Conservation (phyloP, 2,329 filamentous ascomycete genomes). For the Chaetomium globosum region DNA sequence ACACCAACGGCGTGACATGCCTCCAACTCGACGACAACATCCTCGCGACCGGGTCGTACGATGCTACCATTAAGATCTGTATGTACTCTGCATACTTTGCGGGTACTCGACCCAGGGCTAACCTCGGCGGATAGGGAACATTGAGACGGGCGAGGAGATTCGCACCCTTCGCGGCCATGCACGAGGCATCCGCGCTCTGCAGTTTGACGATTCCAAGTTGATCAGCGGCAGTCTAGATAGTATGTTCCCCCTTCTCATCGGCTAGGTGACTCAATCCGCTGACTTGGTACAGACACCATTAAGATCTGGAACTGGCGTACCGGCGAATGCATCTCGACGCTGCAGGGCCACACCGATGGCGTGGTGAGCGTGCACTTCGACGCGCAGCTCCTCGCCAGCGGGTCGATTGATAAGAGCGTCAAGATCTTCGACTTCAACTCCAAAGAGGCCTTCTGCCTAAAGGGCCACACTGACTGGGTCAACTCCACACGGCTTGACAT, state of each 20-base stretch:
- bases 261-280: constrained; percentile 15
- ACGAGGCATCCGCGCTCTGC: constrained; percentile 80
- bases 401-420: constrained; percentile 85
- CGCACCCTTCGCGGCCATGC: constrained; percentile 84
- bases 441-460: constrained; percentile 75
- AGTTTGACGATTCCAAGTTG: constrained; percentile 89
- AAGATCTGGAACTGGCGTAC: constrained; percentile 98
- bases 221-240: constrained; percentile 74
- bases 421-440: constrained; percentile 92
- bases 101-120: not conserved
- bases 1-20: constrained; percentile 79
- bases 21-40: constrained; percentile 80
- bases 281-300: constrained; percentile 68
- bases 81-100: constrained; percentile 10
- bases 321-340: constrained; percentile 79
- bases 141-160: constrained; percentile 82
- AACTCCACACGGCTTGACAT: constrained; percentile 91
- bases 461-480: constrained; percentile 91
- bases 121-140: constrained; percentile 56
- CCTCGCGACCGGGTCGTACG: constrained; percentile 91
- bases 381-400: constrained; percentile 79
- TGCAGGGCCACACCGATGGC: constrained; percentile 76
- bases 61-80: constrained; percentile 92
- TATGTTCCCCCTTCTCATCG: constrained; percentile 17
- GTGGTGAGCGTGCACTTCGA: constrained; percentile 89